Evolutionary conservation across 1,284 basidiomycete species (phyloP).

Genomic region (Trametes hirsuta): DNA sequence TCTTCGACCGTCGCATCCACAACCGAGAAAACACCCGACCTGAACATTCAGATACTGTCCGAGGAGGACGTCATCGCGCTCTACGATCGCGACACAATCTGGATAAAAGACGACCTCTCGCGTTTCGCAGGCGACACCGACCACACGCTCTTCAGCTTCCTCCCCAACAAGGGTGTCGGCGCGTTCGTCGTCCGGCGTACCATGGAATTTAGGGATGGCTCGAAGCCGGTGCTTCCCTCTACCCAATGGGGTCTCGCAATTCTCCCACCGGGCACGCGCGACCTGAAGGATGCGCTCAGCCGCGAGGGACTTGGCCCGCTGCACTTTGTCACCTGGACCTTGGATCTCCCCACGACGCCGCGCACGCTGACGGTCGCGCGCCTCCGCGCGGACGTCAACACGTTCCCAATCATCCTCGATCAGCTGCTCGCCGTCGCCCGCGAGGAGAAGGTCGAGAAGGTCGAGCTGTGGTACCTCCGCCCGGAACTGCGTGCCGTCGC

Average conservation of each 20-base stretch:
- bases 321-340: slow-evolving; percentile 56
- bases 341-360: slow-evolving; percentile 42
- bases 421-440: slow-evolving; percentile 44
- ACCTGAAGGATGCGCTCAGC: slow-evolving; percentile 7
- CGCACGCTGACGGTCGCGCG: slow-evolving; percentile 55
- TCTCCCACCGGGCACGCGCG: slow-evolving; percentile 4
- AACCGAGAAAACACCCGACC: neutral
- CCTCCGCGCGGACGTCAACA: slow-evolving; percentile 40
- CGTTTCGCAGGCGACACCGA: slow-evolving; percentile 8
- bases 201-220: slow-evolving; percentile 22
- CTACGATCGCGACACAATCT: slow-evolving; percentile 26
- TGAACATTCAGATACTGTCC: slow-evolving; percentile 22
- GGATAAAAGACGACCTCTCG: slow-evolving; percentile 28
- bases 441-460: slow-evolving; percentile 41
- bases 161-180: slow-evolving; percentile 50
- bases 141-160: slow-evolving; percentile 43
- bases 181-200: slow-evolving; percentile 41
- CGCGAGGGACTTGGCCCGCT: neutral
- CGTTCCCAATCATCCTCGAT: slow-evolving; percentile 45
- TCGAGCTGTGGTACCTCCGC: slow-evolving; percentile 62
- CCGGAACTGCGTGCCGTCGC: slow-evolving; percentile 40
- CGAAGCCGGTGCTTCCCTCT: slow-evolving; percentile 19
- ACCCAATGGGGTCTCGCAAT: slow-evolving; percentile 47
- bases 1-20: neutral
- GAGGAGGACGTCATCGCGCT: slow-evolving; percentile 25